phyloP scores from a whole-genome alignment of 2,329 filamentous ascomycete species.

The Fusarium clavum region DNA sequence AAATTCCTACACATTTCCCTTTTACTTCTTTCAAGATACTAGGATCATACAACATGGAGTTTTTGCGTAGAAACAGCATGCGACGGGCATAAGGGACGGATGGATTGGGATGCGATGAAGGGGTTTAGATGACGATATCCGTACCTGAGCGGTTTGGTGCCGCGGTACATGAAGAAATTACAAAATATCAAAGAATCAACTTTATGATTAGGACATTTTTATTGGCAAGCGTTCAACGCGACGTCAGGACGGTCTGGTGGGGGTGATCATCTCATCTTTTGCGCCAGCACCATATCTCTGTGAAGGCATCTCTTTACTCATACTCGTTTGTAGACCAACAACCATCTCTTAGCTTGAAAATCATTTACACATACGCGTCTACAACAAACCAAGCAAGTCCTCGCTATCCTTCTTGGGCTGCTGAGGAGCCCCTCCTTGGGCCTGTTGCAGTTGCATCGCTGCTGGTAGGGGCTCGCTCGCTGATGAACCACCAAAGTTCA shows the following conservation, averaged over 20 bases:
- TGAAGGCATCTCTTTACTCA: conserved; percentile 34
- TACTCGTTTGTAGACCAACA: conserved; percentile 33
- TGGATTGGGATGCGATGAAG: neutral
- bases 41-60: conserved; percentile 1
- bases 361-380: conserved; percentile 38
- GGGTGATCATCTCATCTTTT: conserved; percentile 37
- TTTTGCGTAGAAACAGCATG: conserved; percentile 17
- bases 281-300: conserved; percentile 36
- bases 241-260: conserved; percentile 32
- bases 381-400: conserved; percentile 65
- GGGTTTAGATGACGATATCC: conserved; percentile 24
- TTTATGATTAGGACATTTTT: conserved; percentile 40
- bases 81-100: conserved; percentile 1
- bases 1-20: neutral
- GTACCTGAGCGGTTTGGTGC: conserved; percentile 16
- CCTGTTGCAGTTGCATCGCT: conserved; percentile 65
- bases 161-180: conserved; percentile 32
- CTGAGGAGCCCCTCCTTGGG: conserved; percentile 50
- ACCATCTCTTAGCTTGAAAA: conserved; percentile 20
- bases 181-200: conserved; percentile 13
- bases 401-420: conserved; percentile 69
- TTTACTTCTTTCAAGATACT: neutral
- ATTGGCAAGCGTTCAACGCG: conserved; percentile 39
- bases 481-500: conserved; percentile 75
- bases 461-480: conserved; percentile 72